A percentile compares a stretch with the other conserved stretches of the same genome.
phyloP scores from a whole-genome alignment of 768 basidiomycete genomes.

The Tulasnella sp. region DNA sequence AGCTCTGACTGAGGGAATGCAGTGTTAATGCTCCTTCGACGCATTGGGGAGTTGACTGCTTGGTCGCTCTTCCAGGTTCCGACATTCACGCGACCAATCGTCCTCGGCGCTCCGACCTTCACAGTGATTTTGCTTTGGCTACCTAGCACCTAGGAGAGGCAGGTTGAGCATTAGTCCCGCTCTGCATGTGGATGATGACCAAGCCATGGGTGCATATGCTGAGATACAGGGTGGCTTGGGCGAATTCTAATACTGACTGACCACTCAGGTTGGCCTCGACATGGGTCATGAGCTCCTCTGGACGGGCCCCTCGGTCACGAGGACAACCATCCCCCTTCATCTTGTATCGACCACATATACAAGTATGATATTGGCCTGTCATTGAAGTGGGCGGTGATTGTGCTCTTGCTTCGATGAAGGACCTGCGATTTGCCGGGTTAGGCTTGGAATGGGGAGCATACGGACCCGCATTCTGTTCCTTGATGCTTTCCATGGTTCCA shows the following conservation, averaged over 20 bases:
- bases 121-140: background rate
- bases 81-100: slow-evolving; percentile 9
- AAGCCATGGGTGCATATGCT: too few species aligned
- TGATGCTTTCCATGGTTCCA: slow-evolving; percentile 80
- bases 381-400: slow-evolving; percentile 89
- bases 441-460: slow-evolving; percentile 95
- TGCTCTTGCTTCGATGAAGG: slow-evolving; percentile 87
- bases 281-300: slow-evolving; percentile 90
- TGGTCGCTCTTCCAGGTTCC: background rate
- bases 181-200: too few species aligned
- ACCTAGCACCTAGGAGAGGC: background rate
- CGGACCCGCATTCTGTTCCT: slow-evolving; percentile 55
- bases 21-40: background rate
- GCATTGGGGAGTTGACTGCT: background rate
- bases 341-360: too few species aligned
- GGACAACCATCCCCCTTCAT: slow-evolving; percentile 95
- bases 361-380: slow-evolving; percentile 79
- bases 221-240: background rate
- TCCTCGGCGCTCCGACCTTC: slow-evolving; percentile 1
- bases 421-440: slow-evolving; percentile 98
- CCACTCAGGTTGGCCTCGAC: slow-evolving; percentile 53
- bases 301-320: slow-evolving; percentile 96
- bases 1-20: background rate
- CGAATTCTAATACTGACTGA: background rate
- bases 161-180: background rate